Evolutionary conservation across 306 rosid genomes (phyloP).

Genomic region (Acacia melanoxylon): DNA sequence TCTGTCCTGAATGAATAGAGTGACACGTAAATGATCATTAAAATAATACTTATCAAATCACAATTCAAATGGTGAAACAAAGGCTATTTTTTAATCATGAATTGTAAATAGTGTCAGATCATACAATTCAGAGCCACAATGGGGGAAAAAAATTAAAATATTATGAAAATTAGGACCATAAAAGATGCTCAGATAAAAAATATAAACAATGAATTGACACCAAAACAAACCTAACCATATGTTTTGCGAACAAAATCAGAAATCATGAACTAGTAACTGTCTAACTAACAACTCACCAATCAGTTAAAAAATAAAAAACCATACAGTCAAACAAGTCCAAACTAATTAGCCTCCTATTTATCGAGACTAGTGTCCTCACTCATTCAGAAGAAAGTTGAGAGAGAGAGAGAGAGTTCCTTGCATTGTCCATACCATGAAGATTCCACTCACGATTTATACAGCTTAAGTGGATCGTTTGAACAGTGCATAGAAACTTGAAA

Average conservation of each 20-base stretch:
- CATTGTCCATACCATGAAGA: conserved; percentile 14
- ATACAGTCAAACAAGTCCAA: not conserved
- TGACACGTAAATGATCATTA: conserved; percentile 21
- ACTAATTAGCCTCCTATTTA: not conserved
- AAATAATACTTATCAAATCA: not conserved
- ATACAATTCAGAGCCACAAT: not conserved
- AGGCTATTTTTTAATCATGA: not conserved
- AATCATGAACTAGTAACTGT: not conserved
- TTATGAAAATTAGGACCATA: not conserved
- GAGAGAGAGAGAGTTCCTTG: conserved; percentile 11
- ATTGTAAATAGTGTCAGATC: not conserved
- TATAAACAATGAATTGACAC: not conserved
- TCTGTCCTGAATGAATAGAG: conserved; percentile 64
- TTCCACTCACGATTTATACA: not conserved
- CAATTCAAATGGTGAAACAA: not conserved
- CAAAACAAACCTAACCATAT: not conserved
- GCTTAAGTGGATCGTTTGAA: conserved; percentile 2
- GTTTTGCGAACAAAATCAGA: not conserved
- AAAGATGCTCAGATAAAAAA: not conserved
- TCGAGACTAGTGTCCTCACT: not conserved
- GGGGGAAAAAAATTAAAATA: not conserved
- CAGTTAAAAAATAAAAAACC: not conserved
- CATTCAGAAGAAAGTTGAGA: not conserved
- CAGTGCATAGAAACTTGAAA: not conserved
- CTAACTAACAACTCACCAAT: not conserved